These are phyloP conservation scores for Colletotrichum cordylinicola DNA, from an alignment of 2,329 filamentous ascomycete species.

Conservation along the genomic window DNA sequence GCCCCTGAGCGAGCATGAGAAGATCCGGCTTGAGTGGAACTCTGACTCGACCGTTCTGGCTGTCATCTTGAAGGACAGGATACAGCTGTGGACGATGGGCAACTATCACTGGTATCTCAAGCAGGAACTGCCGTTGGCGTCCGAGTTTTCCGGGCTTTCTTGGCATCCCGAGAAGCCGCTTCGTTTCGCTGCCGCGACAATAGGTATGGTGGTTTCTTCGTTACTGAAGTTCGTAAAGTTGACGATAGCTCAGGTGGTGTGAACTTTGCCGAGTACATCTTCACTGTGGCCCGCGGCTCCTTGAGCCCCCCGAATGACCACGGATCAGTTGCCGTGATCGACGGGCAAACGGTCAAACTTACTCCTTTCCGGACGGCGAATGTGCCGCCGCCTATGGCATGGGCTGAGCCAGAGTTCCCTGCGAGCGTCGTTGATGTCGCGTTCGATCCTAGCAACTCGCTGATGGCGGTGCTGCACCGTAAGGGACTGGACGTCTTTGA, in stretches of 20 bases:
- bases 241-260: slow-evolving; percentile 46
- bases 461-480: slow-evolving; percentile 76
- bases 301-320: slow-evolving; percentile 75
- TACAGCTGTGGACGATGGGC: slow-evolving; percentile 96
- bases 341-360: slow-evolving; percentile 79
- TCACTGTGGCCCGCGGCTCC: slow-evolving; percentile 72
- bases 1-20: slow-evolving; percentile 55
- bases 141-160: slow-evolving; percentile 40
- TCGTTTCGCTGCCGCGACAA: slow-evolving; percentile 62
- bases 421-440: slow-evolving; percentile 76
- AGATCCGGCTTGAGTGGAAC: slow-evolving; percentile 83
- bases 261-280: slow-evolving; percentile 70
- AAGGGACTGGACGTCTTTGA: slow-evolving; percentile 71
- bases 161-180: slow-evolving; percentile 92
- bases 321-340: slow-evolving; percentile 83
- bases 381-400: slow-evolving; percentile 90
- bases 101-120: slow-evolving; percentile 99
- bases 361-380: slow-evolving; percentile 86
- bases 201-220: slow-evolving; percentile 42
- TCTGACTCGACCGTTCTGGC: slow-evolving; percentile 89
- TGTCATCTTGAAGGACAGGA: slow-evolving; percentile 72
- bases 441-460: slow-evolving; percentile 68
- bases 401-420: slow-evolving; percentile 72
- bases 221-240: not conserved
- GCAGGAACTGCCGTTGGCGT: slow-evolving; percentile 72